phyloP scores from a whole-genome alignment of 106 monocot genomes.

The Narthecium ossifragum region DNA sequence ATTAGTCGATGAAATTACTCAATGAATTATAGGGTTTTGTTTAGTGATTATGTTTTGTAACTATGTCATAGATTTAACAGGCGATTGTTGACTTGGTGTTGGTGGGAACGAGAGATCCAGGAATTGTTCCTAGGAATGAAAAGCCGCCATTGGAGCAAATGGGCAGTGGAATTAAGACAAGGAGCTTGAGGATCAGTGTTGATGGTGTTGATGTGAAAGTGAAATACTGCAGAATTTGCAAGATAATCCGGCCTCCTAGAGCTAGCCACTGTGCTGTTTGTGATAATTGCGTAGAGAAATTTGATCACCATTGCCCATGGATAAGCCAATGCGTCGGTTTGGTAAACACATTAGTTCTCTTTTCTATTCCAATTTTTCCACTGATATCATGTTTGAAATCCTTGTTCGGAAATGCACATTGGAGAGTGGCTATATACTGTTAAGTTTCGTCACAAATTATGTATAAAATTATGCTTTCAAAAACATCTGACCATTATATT shows the following conservation, averaged over 20 bases:
- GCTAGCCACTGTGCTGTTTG: conserved; percentile 52
- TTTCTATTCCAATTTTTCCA: background rate
- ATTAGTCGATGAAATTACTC: background rate
- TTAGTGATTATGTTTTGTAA: background rate
- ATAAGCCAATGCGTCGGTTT: conserved; percentile 55
- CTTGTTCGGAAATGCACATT: too few relatives aligned
- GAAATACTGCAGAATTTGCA: conserved; percentile 51
- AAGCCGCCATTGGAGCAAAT: background rate
- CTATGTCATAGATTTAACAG: conserved; percentile 13
- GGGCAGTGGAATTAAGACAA: conserved; percentile 7
- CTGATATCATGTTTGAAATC: background rate
- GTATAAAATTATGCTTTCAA: too few relatives aligned
- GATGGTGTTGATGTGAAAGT: conserved; percentile 34
- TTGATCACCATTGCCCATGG: conserved; percentile 75
- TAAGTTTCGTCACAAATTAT: too few relatives aligned
- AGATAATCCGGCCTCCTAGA: conserved; percentile 36
- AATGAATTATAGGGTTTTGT: background rate
- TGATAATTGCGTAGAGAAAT: conserved; percentile 65
- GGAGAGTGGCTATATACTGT: too few relatives aligned
- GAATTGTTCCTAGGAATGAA: conserved; percentile 31
- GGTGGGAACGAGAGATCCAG: conserved; percentile 41
- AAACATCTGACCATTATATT: too few relatives aligned
- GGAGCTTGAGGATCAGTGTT: conserved; percentile 25
- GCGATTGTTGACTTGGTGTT: conserved; percentile 33
- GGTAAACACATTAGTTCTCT: conserved; percentile 22